Conservation (phyloP, 345 rosid genomes). For the Eucalyptus regnans region DNA sequence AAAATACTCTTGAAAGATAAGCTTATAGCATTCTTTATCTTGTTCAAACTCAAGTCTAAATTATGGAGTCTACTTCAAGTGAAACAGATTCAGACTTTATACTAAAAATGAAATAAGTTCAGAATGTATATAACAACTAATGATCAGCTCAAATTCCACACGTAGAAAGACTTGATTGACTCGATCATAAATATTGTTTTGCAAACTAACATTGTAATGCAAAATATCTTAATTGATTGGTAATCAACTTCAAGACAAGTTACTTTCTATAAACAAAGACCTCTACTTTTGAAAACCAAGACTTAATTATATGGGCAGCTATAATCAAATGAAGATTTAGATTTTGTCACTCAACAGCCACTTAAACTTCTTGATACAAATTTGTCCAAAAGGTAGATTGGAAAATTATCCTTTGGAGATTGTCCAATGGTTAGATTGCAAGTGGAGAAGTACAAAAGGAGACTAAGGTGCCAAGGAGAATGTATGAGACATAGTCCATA, state of each 20-base stretch:
- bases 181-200: background rate
- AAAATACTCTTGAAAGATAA: background rate
- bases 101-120: too few species aligned
- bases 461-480: background rate
- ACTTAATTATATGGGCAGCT: too few species aligned
- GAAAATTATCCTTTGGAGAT: background rate
- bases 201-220: background rate
- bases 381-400: too few species aligned
- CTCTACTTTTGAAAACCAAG: background rate
- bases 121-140: background rate
- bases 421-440: background rate
- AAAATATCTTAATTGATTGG: background rate
- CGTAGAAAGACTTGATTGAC: background rate
- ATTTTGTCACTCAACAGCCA: background rate
- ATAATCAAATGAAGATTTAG: too few species aligned
- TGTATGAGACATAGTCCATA: background rate
- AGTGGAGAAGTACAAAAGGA: background rate
- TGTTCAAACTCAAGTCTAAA: background rate
- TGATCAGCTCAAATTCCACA: fast-evolving
- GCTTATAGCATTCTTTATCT: background rate
- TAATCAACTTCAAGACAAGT: background rate
- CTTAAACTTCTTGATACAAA: background rate
- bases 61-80: background rate
- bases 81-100: too few species aligned
- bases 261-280: fast-evolving